Evolutionary conservation across 257 asterid genomes (phyloP), one percentile per base, ranked within the genome.

Genomic region (Solanum okadae): DNA sequence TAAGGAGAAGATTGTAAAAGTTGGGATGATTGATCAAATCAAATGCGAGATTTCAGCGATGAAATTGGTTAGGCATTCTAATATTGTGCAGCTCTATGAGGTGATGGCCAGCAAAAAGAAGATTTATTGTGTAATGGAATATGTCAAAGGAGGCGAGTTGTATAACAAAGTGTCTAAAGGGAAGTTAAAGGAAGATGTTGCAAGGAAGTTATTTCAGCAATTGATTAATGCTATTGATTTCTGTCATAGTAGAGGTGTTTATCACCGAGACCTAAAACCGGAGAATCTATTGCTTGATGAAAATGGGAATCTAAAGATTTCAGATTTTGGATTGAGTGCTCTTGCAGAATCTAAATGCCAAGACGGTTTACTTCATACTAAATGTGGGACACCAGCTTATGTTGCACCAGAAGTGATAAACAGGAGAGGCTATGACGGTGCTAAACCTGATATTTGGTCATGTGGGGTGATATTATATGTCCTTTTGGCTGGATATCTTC

Each of bases 341-440:
- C 89, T 96, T 2, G 90, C 93, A 0, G 98, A 91, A 37, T 92
- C 93, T 14, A 94, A 90, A 88, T 89, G 91, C 35, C 95, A 93
- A 85, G 99, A 96, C 6, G 98, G 98, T 18, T 84, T 93, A 65
- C 94, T 94, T 79, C 95, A 94, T 87, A 94, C 96, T 7, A 89
- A 94, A 3, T 95, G 97, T 70, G 99, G 98, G 56, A 96, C 99
- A 11, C 97, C 98, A 9, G 97, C 98, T 5, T 96, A 96, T 90
- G 98, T 94, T 88, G 95, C 99, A 42, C 98, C 98, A 0, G 99
- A 96, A 88, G 96, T 96, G 90, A 94, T 96, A 71, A 90, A 78
- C 88, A 86, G 94, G 86, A 93, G 90, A 89, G 98, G 98, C 12
- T 94, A 96, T 42, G 98, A 94, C 83, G 99, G 99, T 22, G 67